Evolutionary conservation across 768 basidiomycete genomes (phyloP), one percentile per base, ranked within the genome.

Genomic region (Termitomyces sp.): DNA sequence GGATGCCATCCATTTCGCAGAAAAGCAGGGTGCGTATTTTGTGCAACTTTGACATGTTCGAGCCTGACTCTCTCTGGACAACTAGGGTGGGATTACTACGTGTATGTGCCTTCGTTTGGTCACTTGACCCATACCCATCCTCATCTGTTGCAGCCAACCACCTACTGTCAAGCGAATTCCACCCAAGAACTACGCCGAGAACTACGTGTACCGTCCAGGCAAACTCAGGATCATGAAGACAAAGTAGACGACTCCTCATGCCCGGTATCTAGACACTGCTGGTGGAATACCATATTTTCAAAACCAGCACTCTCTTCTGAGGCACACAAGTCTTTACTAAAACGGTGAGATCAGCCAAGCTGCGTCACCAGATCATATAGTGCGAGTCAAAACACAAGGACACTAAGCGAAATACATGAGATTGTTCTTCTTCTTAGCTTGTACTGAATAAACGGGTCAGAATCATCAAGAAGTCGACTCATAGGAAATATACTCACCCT

Each of bases 371-470:
- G 16, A 39, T 40, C 27, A 52, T 27, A 52, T 12, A 18, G 26
- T 30, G n/a, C n/a, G 37, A 40, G 26, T 40, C n/a, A 52, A 36
- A 39, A 52, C 50, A 57, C 49, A 57, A 47, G 33, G 33, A 27
- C 24, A 53, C 77, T 89, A 94, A 49, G 91, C 92, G 73, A 93
- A 94, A 77, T 94, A 94, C 84, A 93, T 87, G 69, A 98, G 86
- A 68, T 93, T 88, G 69, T 98, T 98, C 86, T 98, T 98, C 86
- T 99, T 99, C 87, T 98, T 95, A 75, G 93, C 93, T 83, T 98
- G 96, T 56, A 98, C 89, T 98, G 73, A 51, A 71, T 59, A 48
- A 62, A 34, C 22, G 1, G 42, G n/a, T 58, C 36, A 58, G 46
- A 8, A 59, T n/a, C 16, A 43, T 20, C 22, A n/a, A 46, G 47